Conservation (phyloP, 495 filamentous ascomycete genomes). For the Penicillium waksmanii region DNA sequence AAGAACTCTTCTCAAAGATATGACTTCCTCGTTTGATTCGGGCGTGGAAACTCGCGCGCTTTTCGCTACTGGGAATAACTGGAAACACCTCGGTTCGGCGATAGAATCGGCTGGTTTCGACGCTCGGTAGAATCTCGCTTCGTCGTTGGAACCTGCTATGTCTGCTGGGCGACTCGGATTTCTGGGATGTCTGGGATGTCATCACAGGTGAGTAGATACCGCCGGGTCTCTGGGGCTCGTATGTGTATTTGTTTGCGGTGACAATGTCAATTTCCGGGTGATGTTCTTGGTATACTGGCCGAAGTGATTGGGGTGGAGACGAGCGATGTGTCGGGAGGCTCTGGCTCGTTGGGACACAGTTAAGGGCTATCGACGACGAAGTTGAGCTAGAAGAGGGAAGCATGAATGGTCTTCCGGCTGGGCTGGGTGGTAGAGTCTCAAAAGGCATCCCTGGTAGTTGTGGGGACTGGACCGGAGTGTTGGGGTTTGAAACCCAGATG, state of each 20-base stretch:
- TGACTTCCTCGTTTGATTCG: conserved; percentile 16
- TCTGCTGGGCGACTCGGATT: conserved; percentile 4
- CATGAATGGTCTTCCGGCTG: conserved; percentile 8
- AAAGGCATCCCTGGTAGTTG: conserved; percentile 26
- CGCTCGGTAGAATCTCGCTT: conserved; percentile 1
- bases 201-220: conserved; percentile 14
- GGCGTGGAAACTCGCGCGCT: conserved; percentile 25
- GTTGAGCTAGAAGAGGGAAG: background rate
- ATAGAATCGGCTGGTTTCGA: conserved; percentile 11
- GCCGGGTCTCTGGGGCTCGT: conserved; percentile 12
- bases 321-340: background rate
- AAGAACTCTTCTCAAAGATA: conserved; percentile 7
- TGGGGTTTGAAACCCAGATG: conserved; percentile 78
- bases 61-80: conserved; percentile 2
- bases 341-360: background rate
- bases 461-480: conserved; percentile 45
- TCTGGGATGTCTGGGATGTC: conserved; percentile 6
- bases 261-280: conserved; percentile 13
- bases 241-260: conserved; percentile 13
- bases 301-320: conserved; percentile 7
- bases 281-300: background rate
- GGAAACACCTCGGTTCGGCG: conserved; percentile 10
- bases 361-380: conserved; percentile 6
- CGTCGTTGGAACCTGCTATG: conserved; percentile 13
- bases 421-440: conserved; percentile 19